A percentile compares a stretch with the other conserved stretches of the same genome.
These are phyloP conservation scores for Fraxinus velutina DNA, from an alignment of 305 asterid genomes.

Conservation along the genomic window DNA sequence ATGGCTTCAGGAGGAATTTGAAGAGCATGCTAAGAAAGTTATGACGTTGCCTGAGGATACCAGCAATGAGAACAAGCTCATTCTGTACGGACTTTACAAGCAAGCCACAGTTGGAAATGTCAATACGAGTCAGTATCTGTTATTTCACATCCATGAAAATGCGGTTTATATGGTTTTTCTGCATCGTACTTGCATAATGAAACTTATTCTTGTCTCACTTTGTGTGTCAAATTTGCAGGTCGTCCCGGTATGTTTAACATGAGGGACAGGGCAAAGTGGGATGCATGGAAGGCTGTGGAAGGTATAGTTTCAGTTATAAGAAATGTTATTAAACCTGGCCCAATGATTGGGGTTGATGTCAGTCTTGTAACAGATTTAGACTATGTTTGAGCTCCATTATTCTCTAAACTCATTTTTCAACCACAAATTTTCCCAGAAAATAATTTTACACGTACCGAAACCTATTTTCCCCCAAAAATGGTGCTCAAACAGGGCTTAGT, in stretches of 20 bases:
- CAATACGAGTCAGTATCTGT: constrained; percentile 57
- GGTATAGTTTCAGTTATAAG: constrained; percentile 36
- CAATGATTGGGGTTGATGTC: background rate
- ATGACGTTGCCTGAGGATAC: constrained; percentile 80
- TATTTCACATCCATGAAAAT: background rate
- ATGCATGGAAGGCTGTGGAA: constrained; percentile 96
- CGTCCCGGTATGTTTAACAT: constrained; percentile 79
- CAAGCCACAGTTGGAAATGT: constrained; percentile 73
- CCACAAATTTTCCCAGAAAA: too few species aligned
- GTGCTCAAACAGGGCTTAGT: too few species aligned
- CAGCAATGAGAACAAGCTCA: constrained; percentile 64
- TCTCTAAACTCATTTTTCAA: too few species aligned
- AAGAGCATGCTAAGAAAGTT: constrained; percentile 78
- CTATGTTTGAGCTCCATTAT: too few species aligned
- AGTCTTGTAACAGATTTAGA: too few species aligned
- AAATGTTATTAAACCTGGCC: background rate
- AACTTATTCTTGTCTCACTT: background rate
- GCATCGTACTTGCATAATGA: background rate
- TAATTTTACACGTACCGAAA: too few species aligned
- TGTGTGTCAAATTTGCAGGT: constrained; percentile 35
- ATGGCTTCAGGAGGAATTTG: constrained; percentile 78
- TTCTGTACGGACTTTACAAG: constrained; percentile 80
- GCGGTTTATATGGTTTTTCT: background rate
- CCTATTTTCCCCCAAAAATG: too few species aligned
- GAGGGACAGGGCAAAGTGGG: constrained; percentile 97